These are phyloP conservation scores for Botrytis hyacinthi DNA, from an alignment of 2,329 filamentous ascomycete species.

Conservation along the genomic window DNA sequence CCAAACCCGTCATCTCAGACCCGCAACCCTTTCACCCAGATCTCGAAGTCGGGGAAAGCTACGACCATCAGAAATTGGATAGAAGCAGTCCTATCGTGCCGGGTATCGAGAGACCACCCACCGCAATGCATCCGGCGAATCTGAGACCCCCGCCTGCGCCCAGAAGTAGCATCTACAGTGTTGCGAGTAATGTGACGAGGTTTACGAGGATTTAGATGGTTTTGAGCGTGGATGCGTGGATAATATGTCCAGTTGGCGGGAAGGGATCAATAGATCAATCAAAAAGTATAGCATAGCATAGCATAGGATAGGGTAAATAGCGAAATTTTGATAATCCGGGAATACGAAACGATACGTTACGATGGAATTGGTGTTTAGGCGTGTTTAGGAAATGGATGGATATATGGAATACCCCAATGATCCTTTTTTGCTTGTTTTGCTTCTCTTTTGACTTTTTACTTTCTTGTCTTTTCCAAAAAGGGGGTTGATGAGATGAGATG, in stretches of 20 bases:
- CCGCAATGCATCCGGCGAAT: conserved; percentile 52
- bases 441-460: background rate
- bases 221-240: background rate
- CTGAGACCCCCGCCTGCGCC: conserved; percentile 48
- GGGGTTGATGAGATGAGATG: background rate
- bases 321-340: background rate
- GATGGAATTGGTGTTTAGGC: background rate
- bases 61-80: background rate
- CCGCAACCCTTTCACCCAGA: conserved; percentile 37
- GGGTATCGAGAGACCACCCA: conserved; percentile 53
- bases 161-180: conserved; percentile 38
- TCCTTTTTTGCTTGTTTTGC: background rate
- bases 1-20: conserved; percentile 52
- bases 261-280: background rate
- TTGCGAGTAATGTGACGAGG: conserved; percentile 1
- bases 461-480: background rate
- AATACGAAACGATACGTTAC: background rate
- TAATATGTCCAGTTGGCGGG: background rate
- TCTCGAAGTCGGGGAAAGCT: background rate
- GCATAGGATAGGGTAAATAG: background rate
- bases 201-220: background rate
- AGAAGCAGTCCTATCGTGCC: conserved; percentile 51
- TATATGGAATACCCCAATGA: background rate
- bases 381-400: background rate
- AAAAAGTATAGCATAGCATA: background rate